Evolutionary conservation across 73 alveolate species (phyloP), one percentile per base, ranked within the genome.

Genomic region (Breviolum minutum): DNA sequence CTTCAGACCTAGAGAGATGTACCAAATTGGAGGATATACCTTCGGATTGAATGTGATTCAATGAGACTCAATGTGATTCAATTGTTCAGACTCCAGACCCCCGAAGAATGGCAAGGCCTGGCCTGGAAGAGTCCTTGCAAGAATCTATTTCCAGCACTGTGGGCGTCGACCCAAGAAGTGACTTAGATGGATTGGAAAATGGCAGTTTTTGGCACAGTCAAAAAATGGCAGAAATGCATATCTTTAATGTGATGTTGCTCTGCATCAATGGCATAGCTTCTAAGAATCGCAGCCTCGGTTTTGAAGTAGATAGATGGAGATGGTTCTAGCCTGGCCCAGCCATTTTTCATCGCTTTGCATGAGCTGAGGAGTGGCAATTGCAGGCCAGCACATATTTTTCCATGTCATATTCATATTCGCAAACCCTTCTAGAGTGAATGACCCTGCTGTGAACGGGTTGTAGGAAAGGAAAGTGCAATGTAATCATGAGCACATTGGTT

Each of bases 111-210:
- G n/a, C 77, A 11, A 81, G 89, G 92, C 92, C 92, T 22, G 79
- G 79, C 63, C 13, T 85, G 63, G 94, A 85, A 63, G 94, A 85
- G n/a, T 62, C 79, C 22, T 24, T 85, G 94, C 94, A 85, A 27
- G 94, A 85, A n/a, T 85, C 94, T 20, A 85, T 85, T 85, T 60
- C 79, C 79, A 63, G 79, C 63, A 85, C 80, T 8, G 76, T 85
- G 79, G 94, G 79, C 26, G 79, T 85, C 22, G 94, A 85, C 40
- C 94, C 94, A 0, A 60, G 94, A 63, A 60, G 94, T 27, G 40
- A 16, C 94, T 85, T 22, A 24, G 83, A 40, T 40, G 66, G 87
- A n/a, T n/a, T n/a, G n/a, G 54, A 2, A 40, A 3, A 40, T 40
- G 54, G 54, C 54, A 40, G 54, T 3, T 40, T 40, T 40, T 40